Base-by-base conservation (phyloP, 441 rosid species). In the Eruca vesicaria region DNA sequence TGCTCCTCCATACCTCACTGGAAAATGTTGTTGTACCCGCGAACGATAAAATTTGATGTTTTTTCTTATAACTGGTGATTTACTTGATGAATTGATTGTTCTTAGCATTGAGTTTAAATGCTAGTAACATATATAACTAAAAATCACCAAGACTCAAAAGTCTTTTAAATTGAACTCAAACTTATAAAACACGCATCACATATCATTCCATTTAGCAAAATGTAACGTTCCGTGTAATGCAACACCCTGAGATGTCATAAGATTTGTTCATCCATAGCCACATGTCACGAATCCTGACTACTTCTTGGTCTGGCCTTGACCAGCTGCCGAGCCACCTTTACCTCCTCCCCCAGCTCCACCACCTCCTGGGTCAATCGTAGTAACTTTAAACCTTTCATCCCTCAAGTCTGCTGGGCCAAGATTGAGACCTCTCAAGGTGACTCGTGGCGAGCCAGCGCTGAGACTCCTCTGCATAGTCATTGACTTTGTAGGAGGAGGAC, bases 221-320 rank as follows among this genome's bases (percentile, higher is more conserved):
- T 8, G 69, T 52, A 68, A 33, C 63, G 32, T 33, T 21, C 26
- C 26, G 57, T 68, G 57, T 20, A 23, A 63, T 63, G 74, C 52
- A 31, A 21, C 38, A 57, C 72, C 52, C 16, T 58, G 52, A 33
- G 6, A 41, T 3, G 61, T 21, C 21, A 45, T 19, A 70, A 35
- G 36, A 14, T 66, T 28, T 52, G 36, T n/a, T 77, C 68, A 77
- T 65, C 35, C 69, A 68, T 62, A 10, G n/a, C 14, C 57, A 45
- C 68, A 67, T 60, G 73, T 68, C 16, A 7, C 36, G 36, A 66
- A 65, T 11, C 59, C 41, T 66, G 32, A 62, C 63, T 78, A 73
- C 48, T 78, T 78, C 48, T 78, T 78, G 63, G 81, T 63, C 36
- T 68, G 81, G 28, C 75, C 75, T 56, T 68, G 74, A 45, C 71